Conservation (phyloP, 2,329 filamentous ascomycete species). For the Fusarium bactridioides region DNA sequence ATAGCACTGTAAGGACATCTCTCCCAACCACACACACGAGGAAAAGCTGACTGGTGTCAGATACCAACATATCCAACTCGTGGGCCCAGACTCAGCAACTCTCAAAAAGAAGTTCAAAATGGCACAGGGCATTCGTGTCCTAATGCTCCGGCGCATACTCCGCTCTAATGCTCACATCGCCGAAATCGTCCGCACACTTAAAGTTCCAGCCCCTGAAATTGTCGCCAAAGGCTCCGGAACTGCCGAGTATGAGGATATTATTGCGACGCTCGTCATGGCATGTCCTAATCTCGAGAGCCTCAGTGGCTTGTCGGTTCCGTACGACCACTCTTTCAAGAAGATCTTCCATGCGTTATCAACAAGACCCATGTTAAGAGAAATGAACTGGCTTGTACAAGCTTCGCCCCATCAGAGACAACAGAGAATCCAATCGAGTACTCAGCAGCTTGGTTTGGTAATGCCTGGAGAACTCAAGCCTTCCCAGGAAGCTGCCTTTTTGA, state of each 20-base stretch:
- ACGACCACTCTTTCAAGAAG: slow-evolving; percentile 64
- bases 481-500: slow-evolving; percentile 56
- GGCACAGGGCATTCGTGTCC: slow-evolving; percentile 60
- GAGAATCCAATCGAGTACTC: slow-evolving; percentile 40
- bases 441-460: slow-evolving; percentile 44
- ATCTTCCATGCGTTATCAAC: slow-evolving; percentile 68
- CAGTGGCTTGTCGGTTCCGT: slow-evolving; percentile 60
- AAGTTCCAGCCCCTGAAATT: slow-evolving; percentile 58
- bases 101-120: slow-evolving; percentile 67
- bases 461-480: slow-evolving; percentile 40
- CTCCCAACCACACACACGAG: neutral
- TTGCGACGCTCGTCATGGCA: slow-evolving; percentile 69
- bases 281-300: slow-evolving; percentile 71
- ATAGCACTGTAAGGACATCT: slow-evolving; percentile 56
- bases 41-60: slow-evolving; percentile 43
- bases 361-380: slow-evolving; percentile 61
- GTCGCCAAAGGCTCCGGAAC: slow-evolving; percentile 47
- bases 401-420: slow-evolving; percentile 43
- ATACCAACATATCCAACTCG: slow-evolving; percentile 66
- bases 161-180: slow-evolving; percentile 62
- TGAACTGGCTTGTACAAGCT: slow-evolving; percentile 65
- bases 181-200: slow-evolving; percentile 63
- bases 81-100: slow-evolving; percentile 62
- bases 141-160: slow-evolving; percentile 66
- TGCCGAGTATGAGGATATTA: slow-evolving; percentile 63